Conservation (phyloP, 2,329 filamentous ascomycete species). For the Microthyrium microscopicum region DNA sequence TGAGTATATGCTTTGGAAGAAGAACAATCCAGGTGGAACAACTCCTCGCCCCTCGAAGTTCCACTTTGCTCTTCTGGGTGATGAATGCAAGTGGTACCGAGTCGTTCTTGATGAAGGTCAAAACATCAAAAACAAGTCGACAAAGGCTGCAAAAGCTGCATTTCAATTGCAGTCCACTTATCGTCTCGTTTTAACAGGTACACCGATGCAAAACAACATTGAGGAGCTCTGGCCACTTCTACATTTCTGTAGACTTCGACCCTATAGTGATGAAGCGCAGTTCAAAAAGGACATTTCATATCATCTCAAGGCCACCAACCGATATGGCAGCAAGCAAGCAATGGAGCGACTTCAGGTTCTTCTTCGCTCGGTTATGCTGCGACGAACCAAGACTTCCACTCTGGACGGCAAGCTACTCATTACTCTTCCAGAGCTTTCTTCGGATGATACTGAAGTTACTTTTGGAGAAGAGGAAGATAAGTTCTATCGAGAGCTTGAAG, state of each 20-base stretch:
- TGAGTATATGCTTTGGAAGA: constrained; percentile 32
- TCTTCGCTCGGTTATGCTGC: constrained; percentile 64
- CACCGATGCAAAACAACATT: constrained; percentile 78
- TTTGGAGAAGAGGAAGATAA: constrained; percentile 49
- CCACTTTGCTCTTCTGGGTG: constrained; percentile 38
- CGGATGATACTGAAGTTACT: constrained; percentile 42
- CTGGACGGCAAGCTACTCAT: constrained; percentile 70
- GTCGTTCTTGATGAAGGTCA: constrained; percentile 69
- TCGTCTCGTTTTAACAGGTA: constrained; percentile 63
- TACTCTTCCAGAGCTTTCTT: constrained; percentile 47
- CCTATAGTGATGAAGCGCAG: constrained; percentile 47
- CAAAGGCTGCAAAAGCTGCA: constrained; percentile 44
- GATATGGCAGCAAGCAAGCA: constrained; percentile 24
- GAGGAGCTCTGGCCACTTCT: constrained; percentile 64
- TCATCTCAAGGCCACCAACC: constrained; percentile 28
- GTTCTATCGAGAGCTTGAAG: constrained; percentile 52
- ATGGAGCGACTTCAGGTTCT: constrained; percentile 60
- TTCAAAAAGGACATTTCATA: constrained; percentile 45
- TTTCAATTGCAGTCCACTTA: constrained; percentile 41
- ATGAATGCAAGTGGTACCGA: constrained; percentile 43
- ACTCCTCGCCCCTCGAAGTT: constrained; percentile 10
- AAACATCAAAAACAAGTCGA: constrained; percentile 59
- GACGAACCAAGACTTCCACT: constrained; percentile 62
- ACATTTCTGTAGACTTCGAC: constrained; percentile 58
- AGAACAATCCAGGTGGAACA: constrained; percentile 21